These are phyloP conservation scores for Penicillium psychrofluorescens DNA, from an alignment of 495 filamentous ascomycete species.

Conservation along the genomic window DNA sequence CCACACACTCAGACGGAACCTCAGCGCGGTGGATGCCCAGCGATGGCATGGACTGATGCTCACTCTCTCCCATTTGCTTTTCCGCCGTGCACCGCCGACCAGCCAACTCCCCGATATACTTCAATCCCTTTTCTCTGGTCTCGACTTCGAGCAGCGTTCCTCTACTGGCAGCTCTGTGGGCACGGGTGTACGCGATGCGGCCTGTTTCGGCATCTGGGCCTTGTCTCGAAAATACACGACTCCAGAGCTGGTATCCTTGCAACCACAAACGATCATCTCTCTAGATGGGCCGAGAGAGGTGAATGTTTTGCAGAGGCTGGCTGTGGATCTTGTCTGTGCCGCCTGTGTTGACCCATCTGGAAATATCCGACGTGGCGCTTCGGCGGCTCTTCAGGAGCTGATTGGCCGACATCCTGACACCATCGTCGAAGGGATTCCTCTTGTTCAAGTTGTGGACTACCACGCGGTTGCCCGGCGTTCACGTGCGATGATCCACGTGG, in stretches of 20 bases:
- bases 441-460: constrained; percentile 89
- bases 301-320: constrained; percentile 63
- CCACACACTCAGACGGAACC: constrained; percentile 43
- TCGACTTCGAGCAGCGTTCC: constrained; percentile 80
- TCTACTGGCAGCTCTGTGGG: constrained; percentile 77
- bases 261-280: constrained; percentile 27
- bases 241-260: constrained; percentile 59
- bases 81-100: constrained; percentile 64
- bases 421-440: constrained; percentile 67
- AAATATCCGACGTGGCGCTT: constrained; percentile 86
- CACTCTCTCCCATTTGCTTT: constrained; percentile 77
- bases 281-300: constrained; percentile 17
- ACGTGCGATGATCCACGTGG: constrained; percentile 71
- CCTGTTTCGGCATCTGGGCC: constrained; percentile 93
- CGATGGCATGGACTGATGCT: constrained; percentile 91
- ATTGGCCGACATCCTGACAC: constrained; percentile 87
- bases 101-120: constrained; percentile 62
- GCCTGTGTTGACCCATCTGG: constrained; percentile 85
- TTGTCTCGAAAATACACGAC: constrained; percentile 83
- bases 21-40: constrained; percentile 67
- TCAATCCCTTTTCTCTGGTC: constrained; percentile 60
- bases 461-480: constrained; percentile 84
- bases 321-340: constrained; percentile 68
- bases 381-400: constrained; percentile 89
- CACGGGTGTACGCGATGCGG: constrained; percentile 90